Percentiles rank a stretch among this genome's conserved stretches.
These are phyloP conservation scores for Mortierella sp. DNA, from an alignment of 371 early-diverging fungal species.

Conservation along the genomic window DNA sequence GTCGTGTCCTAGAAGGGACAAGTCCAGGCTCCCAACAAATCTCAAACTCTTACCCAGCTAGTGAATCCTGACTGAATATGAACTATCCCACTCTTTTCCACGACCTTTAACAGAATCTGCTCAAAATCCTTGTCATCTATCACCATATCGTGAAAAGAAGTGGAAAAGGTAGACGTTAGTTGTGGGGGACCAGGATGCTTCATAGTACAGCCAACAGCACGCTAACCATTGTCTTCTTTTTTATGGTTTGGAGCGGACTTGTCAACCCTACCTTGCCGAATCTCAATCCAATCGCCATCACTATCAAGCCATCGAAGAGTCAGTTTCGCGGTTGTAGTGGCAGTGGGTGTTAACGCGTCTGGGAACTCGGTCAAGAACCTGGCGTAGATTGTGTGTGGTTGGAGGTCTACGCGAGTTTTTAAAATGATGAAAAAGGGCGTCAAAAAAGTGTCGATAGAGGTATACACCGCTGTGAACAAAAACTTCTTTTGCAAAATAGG, in stretches of 20 bases:
- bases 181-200: background rate
- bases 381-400: constrained; percentile 28
- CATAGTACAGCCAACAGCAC: background rate
- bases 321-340: background rate
- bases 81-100: constrained; percentile 18
- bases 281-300: constrained; percentile 50
- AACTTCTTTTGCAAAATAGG: background rate
- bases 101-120: constrained; percentile 15
- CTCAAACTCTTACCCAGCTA: constrained; percentile 23
- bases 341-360: constrained; percentile 18
- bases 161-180: too few relatives aligned
- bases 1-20: background rate
- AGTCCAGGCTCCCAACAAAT: background rate
- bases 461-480: background rate
- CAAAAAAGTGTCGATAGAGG: background rate
- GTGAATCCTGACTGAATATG: constrained; percentile 47
- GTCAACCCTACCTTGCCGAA: constrained; percentile 28
- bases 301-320: constrained; percentile 38
- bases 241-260: background rate
- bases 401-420: constrained; percentile 26
- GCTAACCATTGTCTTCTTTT: background rate
- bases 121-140: constrained; percentile 42
- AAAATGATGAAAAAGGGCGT: background rate
- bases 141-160: too few relatives aligned
- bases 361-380: constrained; percentile 41